Evolutionary conservation across 1,284 basidiomycete species (phyloP).

Genomic region (Mycosarcoma maydis): DNA sequence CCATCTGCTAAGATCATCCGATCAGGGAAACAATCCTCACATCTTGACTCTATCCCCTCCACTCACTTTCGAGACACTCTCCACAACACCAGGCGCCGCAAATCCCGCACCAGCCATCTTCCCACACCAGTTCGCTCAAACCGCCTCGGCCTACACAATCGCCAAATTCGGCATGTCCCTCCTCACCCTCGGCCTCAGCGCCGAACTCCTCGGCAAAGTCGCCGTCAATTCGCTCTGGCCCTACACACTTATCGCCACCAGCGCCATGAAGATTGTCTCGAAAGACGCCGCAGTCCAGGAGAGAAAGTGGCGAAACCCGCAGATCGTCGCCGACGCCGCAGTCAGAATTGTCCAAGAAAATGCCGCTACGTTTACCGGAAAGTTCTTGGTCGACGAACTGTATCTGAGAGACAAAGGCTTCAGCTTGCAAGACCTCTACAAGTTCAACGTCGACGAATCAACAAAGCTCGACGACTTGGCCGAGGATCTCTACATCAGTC

Average conservation of each 20-base stretch:
- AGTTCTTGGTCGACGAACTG: slow-evolving; percentile 64
- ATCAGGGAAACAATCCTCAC: slow-evolving; percentile 55
- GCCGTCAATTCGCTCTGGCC: slow-evolving; percentile 61
- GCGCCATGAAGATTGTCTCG: slow-evolving; percentile 59
- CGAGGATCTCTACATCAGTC: slow-evolving; percentile 63
- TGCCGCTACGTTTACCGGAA: slow-evolving; percentile 21
- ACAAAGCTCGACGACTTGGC: slow-evolving; percentile 47
- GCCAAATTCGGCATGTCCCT: slow-evolving; percentile 65
- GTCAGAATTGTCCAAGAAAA: slow-evolving; percentile 56
- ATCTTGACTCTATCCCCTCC: slow-evolving; percentile 64
- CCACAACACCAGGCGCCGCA: slow-evolving; percentile 37
- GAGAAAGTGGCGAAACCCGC: slow-evolving; percentile 47
- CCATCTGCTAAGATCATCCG: slow-evolving; percentile 52
- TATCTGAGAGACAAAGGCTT: slow-evolving; percentile 57
- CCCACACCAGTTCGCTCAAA: slow-evolving; percentile 38
- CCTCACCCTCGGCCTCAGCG: slow-evolving; percentile 57
- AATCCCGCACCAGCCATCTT: slow-evolving; percentile 24
- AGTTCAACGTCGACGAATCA: slow-evolving; percentile 29
- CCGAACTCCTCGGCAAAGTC: slow-evolving; percentile 53
- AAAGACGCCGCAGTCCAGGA: slow-evolving; percentile 50
- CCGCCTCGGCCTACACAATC: slow-evolving; percentile 57
- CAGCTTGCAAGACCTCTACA: slow-evolving; percentile 26
- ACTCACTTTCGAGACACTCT: slow-evolving; percentile 44
- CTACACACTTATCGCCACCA: slow-evolving; percentile 58
- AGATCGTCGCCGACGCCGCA: slow-evolving; percentile 62